Base-by-base conservation (phyloP, 352 stramenopile species). In the Pythium phragmitis region DNA sequence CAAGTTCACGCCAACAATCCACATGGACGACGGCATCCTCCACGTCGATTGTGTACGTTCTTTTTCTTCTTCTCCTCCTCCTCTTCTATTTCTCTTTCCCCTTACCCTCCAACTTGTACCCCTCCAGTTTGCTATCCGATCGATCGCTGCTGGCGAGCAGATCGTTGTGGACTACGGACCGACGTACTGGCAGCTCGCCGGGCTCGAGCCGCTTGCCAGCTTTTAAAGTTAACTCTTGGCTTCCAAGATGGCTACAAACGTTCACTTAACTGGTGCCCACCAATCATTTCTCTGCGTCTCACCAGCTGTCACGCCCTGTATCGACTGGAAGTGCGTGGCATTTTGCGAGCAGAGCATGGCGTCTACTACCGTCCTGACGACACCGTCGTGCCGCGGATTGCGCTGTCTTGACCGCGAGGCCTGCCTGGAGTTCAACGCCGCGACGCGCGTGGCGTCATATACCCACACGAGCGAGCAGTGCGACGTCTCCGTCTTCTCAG, bases 151-250 rank as follows among this genome's bases (percentile, higher is more conserved):
- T 13, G 77, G 76, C 12, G 69, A 87, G 37, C 84, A 91, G 51
- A 81, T 93, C 41, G 84, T 91, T 41, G 82, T 91, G 60, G 84
- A 93, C 55, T 91, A 93, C 36, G 84, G 80, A 0, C 56, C 65
- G 9, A 74, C 77, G 14, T 93, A 91, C 62, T 93, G 84, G 80
- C 85, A 85, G 34, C 68, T 68, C 23, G 85, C 76, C 5, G 77
- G 75, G n/a, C 60, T 87, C 34, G 61, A 76, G 26, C 80, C 82
- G 7, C 52, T 30, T 91, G 26, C 63, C 55, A 13, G 57, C 36
- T 17, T 52, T 55, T 21, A 60, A 48, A 65, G 26, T 28, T 47
- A 7, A 26, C 4, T 12, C 17, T 6, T 23, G 41, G 4, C n/a
- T 7, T 7, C 11, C 1, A 4, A 48, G n/a, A 56, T 63, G 57